Conservation (phyloP, 495 filamentous ascomycete species). For the Lasiosphaeria ovina region DNA sequence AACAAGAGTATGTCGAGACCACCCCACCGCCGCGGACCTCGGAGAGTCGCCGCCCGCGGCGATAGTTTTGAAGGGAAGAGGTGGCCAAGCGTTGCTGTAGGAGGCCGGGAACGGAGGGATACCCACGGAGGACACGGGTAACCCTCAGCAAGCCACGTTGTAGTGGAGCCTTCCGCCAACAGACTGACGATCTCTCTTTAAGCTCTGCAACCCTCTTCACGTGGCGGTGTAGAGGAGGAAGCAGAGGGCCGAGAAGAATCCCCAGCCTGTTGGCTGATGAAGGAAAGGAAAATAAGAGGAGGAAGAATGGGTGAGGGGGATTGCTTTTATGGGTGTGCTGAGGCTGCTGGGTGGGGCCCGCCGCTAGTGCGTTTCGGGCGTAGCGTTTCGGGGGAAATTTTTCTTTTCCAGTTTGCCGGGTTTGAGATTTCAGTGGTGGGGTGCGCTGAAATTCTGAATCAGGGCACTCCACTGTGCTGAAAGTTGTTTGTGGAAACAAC, state of each 20-base stretch:
- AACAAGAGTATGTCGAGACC: constrained; percentile 30
- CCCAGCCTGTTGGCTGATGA: constrained; percentile 9
- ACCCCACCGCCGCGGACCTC: constrained; percentile 35
- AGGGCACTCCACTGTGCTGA: too few relatives aligned
- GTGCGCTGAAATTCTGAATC: too few relatives aligned
- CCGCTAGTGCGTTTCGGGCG: too few relatives aligned
- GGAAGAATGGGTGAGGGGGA: background rate
- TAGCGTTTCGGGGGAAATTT: too few relatives aligned
- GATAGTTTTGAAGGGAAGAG: constrained; percentile 25
- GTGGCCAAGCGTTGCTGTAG: constrained; percentile 29
- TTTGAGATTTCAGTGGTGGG: too few relatives aligned
- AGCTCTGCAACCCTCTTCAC: constrained; percentile 21
- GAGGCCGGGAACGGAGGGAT: constrained; percentile 42
- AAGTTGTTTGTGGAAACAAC: too few relatives aligned
- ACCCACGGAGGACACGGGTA: constrained; percentile 28
- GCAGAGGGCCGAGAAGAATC: background rate
- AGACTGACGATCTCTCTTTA: background rate
- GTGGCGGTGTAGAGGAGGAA: constrained; percentile 32
- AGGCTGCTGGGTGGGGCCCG: too few relatives aligned
- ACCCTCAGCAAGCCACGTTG: constrained; percentile 38
- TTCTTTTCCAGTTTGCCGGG: too few relatives aligned
- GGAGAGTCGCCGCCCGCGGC: constrained; percentile 25
- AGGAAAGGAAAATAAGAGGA: constrained; percentile 9
- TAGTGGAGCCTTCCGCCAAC: constrained; percentile 31
- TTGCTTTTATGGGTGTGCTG: too few relatives aligned